phyloP scores from a whole-genome alignment of 306 rosid genomes.

The Malus sieversii region DNA sequence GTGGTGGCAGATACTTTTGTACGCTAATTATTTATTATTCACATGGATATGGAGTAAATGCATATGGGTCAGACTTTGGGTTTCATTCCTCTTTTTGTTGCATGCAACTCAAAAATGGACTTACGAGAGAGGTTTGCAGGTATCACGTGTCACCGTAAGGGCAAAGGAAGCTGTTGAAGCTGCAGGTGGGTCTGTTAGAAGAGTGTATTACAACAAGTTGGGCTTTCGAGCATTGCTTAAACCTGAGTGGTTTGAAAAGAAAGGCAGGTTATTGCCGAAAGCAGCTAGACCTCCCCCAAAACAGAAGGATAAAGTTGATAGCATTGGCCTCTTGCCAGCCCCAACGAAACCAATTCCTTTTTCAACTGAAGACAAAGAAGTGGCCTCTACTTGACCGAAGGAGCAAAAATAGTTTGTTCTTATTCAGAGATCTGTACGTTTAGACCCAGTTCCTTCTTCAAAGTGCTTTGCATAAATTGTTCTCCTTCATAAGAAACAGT shows the following conservation, averaged over 20 bases:
- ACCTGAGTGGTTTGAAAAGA: constrained; percentile 97
- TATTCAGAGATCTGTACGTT: background rate
- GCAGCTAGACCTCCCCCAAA: constrained; percentile 98
- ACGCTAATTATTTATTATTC: background rate
- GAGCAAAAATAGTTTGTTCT: background rate
- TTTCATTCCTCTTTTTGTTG: background rate
- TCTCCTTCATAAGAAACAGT: background rate
- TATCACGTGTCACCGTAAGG: constrained; percentile 84
- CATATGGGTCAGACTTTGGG: background rate
- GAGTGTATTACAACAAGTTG: constrained; percentile 78
- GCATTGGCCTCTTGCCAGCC: constrained; percentile 92
- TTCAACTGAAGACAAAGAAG: constrained; percentile 33
- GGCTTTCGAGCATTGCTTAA: constrained; percentile 72
- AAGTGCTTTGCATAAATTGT: background rate
- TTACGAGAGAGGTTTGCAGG: constrained; percentile 37
- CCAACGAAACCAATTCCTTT: constrained; percentile 87
- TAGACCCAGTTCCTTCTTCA: background rate
- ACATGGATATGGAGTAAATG: background rate
- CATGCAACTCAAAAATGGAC: constrained; percentile 3
- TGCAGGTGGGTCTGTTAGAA: constrained; percentile 88
- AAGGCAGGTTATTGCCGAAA: constrained; percentile 86
- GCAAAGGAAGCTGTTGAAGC: constrained; percentile 92
- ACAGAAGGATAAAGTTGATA: constrained; percentile 72
- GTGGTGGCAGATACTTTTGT: background rate
- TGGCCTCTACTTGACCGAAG: constrained; percentile 15